Conservation (phyloP, 2,329 filamentous ascomycete species). For the Ophiobolus disseminans region DNA sequence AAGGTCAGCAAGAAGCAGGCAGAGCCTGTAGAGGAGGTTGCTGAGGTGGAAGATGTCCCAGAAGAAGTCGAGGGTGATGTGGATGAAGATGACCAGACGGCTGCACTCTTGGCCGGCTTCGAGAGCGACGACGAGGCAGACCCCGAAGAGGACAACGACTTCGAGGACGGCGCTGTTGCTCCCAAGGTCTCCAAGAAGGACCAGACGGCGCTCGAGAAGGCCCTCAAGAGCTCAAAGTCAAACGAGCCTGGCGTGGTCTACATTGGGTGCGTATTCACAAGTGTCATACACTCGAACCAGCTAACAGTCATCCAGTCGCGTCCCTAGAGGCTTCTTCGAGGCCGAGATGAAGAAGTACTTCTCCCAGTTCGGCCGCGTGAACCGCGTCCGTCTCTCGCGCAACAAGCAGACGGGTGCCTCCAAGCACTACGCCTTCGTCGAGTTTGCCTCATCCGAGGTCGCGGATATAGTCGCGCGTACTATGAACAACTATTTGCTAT, state of each 20-base stretch:
- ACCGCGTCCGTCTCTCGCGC: slow-evolving; percentile 79
- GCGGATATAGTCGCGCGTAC: slow-evolving; percentile 92
- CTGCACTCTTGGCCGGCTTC: slow-evolving; percentile 60
- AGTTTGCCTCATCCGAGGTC: slow-evolving; percentile 79
- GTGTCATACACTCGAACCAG: neutral
- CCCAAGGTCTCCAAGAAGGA: slow-evolving; percentile 36
- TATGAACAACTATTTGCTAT: slow-evolving; percentile 97
- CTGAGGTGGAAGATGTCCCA: slow-evolving; percentile 16
- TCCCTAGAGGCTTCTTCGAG: slow-evolving; percentile 97
- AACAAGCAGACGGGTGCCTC: slow-evolving; percentile 90
- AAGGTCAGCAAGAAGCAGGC: slow-evolving; percentile 32
- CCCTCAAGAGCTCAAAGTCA: slow-evolving; percentile 58
- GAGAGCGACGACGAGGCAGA: slow-evolving; percentile 55
- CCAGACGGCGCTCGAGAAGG: slow-evolving; percentile 56
- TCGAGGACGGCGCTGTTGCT: slow-evolving; percentile 47
- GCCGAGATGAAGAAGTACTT: slow-evolving; percentile 94
- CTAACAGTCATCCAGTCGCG: slow-evolving; percentile 60
- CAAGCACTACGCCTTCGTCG: slow-evolving; percentile 94
- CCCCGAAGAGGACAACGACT: slow-evolving; percentile 41
- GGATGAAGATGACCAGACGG: slow-evolving; percentile 57
- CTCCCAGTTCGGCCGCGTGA: slow-evolving; percentile 86
- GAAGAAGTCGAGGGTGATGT: slow-evolving; percentile 27
- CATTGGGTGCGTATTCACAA: slow-evolving; percentile 65
- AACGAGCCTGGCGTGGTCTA: slow-evolving; percentile 81
- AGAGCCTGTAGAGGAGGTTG: slow-evolving; percentile 24